phyloP scores from a whole-genome alignment of 805 yeast genomes.

The Saturnispora zaruensis region DNA sequence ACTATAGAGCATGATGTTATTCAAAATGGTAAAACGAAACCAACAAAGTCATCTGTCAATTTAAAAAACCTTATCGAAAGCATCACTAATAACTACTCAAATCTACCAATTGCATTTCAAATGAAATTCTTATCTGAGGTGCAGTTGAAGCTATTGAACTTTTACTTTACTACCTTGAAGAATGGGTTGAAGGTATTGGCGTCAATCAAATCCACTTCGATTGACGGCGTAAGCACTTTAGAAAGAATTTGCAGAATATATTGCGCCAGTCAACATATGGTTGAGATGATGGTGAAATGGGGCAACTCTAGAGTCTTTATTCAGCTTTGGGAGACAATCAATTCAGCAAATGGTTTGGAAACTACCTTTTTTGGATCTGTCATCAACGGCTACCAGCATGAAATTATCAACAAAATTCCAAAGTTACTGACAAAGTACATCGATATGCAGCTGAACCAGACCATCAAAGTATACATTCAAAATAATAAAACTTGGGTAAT shows the following conservation, averaged over 20 bases:
- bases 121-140: slow-evolving; percentile 48
- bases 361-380: slow-evolving; percentile 38
- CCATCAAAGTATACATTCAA: slow-evolving; percentile 31
- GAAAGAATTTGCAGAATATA: slow-evolving; percentile 35
- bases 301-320: slow-evolving; percentile 35
- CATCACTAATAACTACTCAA: slow-evolving; percentile 45
- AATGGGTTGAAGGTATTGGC: slow-evolving; percentile 37
- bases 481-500: slow-evolving; percentile 23
- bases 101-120: slow-evolving; percentile 45
- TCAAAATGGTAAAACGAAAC: slow-evolving; percentile 37
- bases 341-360: slow-evolving; percentile 11
- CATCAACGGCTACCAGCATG: slow-evolving; percentile 29
- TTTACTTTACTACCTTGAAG: slow-evolving; percentile 37
- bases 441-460: slow-evolving; percentile 29
- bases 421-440: slow-evolving; percentile 26
- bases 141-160: slow-evolving; percentile 49
- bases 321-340: slow-evolving; percentile 32
- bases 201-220: slow-evolving; percentile 20
- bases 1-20: slow-evolving; percentile 49
- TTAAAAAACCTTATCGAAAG: slow-evolving; percentile 49
- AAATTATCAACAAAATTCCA: slow-evolving; percentile 25
- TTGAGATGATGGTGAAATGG: slow-evolving; percentile 34
- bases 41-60: slow-evolving; percentile 56
- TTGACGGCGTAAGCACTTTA: slow-evolving; percentile 21
- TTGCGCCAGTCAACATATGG: slow-evolving; percentile 30